Conservation (phyloP, 1,139 yeast species). For the Arxiozyma slooffiae region DNA sequence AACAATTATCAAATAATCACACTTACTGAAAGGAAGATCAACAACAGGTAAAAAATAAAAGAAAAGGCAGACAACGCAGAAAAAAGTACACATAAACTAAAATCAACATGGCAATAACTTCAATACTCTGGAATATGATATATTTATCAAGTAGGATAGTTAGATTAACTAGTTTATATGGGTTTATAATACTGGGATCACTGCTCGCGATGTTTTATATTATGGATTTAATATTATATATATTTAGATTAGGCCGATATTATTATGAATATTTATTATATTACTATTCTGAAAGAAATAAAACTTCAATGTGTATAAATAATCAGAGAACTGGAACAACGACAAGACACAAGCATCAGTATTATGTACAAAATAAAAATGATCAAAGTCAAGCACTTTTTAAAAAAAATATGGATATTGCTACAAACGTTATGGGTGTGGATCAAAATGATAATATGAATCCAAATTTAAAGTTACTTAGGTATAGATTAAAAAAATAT, state of each 20-base stretch:
- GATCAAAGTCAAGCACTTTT: not conserved
- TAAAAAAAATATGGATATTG: not conserved
- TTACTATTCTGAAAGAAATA: not conserved
- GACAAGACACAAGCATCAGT: not conserved
- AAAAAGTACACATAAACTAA: not conserved
- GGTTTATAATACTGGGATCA: not conserved
- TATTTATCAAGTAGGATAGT: not conserved
- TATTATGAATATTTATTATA: not conserved
- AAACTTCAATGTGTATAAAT: not conserved
- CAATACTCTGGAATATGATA: not conserved
- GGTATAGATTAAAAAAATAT: not conserved
- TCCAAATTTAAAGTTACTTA: constrained; percentile 1
- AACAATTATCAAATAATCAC: too few species aligned
- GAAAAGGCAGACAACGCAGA: not conserved
- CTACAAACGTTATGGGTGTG: not conserved
- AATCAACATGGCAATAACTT: not conserved
- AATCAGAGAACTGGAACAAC: not conserved
- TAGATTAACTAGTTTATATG: not conserved
- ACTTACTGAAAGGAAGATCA: too few species aligned
- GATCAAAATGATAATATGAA: not conserved
- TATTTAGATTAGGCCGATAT: constrained; percentile 6
- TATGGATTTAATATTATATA: constrained; percentile 9
- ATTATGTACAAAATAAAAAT: not conserved
- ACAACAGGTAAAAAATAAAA: too few species aligned
- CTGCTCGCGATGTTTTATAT: constrained; percentile 7